Evolutionary conservation across 805 yeast species (phyloP), one percentile per base, ranked within the genome.

Genomic region (Cephaloascus fragrans): DNA sequence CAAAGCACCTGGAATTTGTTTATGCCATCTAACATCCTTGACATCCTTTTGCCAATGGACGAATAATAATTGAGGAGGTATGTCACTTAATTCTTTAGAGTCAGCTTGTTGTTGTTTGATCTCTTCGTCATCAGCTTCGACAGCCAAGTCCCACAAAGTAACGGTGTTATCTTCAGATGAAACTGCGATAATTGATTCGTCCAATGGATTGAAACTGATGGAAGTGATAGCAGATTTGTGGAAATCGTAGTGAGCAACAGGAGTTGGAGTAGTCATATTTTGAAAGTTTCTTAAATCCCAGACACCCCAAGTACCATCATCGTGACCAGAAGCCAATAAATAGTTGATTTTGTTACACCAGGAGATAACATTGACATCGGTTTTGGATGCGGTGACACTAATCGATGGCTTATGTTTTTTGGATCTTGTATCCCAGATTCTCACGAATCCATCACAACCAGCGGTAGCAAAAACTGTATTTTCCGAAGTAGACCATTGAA

Each of bases 21-120:
- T 78, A 62, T 90, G 96, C 98, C 98, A 93, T 63, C 94, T 84
- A 37, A 90, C 96, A 59, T 93, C 98, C 67, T 93, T 93, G 39
- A 90, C 97, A 53, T 93, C 94, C 51, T 80, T 80, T 67, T 93
- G 98, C 97, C 97, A 93, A 60, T 93, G 98, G 35, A 90, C 95
- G 64, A 93, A 93, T 57, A 93, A 67, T 52, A 93, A 71, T 62
- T 93, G 98, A 18, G 97, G 93, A 15, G 98, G 98, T 46, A 90
- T 85, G 51, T 83, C 94, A 47, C 80, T 80, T 47, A 93, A 67
- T 50, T 89, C 97, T 49, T 74, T 73, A 32, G 80, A 74, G 51
- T 83, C 93, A 41, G 77, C 73, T 50, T 77, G 75, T 63, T 90
- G 97, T 53, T 82, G 83, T 41, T 84, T 78, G 47, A 90, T 83